A percentile compares a stretch with the other conserved stretches of the same genome.
Evolutionary conservation across 108 stramenopile species (phyloP).

Genomic region (Mediolabrus comicus): DNA sequence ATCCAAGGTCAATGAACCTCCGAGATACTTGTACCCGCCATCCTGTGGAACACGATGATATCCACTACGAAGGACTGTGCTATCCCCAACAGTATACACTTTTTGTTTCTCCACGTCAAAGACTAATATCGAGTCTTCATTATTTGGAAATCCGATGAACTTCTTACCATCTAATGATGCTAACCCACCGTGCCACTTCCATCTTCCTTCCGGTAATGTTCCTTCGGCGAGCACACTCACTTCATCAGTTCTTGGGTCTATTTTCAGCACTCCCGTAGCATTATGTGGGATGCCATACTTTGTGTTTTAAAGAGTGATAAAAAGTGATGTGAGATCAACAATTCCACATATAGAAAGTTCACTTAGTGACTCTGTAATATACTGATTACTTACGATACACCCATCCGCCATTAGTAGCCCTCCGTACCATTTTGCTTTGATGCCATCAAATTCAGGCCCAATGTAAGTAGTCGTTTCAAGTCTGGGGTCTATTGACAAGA

Average conservation of each 20-base stretch:
- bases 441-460: slow-evolving; percentile 44
- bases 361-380: too few species aligned
- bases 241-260: slow-evolving; percentile 58
- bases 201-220: slow-evolving; percentile 50
- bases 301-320: too few species aligned
- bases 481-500: slow-evolving; percentile 34
- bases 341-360: too few species aligned
- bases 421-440: slow-evolving; percentile 57
- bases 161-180: slow-evolving; percentile 47
- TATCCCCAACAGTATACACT: slow-evolving; percentile 53
- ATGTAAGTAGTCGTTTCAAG: slow-evolving; percentile 46
- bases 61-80: slow-evolving; percentile 47
- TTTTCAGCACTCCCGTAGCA: slow-evolving; percentile 58
- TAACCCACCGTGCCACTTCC: slow-evolving; percentile 80
- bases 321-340: too few species aligned
- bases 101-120: slow-evolving; percentile 47
- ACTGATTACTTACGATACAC: not conserved
- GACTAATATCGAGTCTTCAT: slow-evolving; percentile 56
- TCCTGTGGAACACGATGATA: slow-evolving; percentile 70
- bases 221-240: slow-evolving; percentile 36
- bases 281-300: slow-evolving; percentile 70
- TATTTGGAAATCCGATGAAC: slow-evolving; percentile 72
- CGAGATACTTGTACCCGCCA: slow-evolving; percentile 68
- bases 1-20: slow-evolving; percentile 58
- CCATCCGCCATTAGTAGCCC: not conserved